phyloP scores from a whole-genome alignment of 2,329 filamentous ascomycete genomes.

The Penicillium sp. region DNA sequence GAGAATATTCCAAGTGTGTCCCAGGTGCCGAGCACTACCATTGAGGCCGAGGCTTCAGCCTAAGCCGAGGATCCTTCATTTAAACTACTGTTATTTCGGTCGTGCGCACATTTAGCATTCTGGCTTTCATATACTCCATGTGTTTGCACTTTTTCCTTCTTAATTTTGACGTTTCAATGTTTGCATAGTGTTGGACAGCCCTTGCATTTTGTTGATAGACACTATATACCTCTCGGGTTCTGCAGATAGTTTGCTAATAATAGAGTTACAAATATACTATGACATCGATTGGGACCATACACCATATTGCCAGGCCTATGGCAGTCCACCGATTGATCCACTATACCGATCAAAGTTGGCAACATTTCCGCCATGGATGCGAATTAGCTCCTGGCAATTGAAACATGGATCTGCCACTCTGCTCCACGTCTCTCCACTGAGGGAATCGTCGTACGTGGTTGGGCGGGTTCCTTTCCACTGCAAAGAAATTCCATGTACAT shows the following conservation, averaged over 20 bases:
- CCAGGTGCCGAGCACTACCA: constrained; percentile 33
- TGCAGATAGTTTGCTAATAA: constrained; percentile 19
- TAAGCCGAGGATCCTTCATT: not conserved
- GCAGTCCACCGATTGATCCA: no score
- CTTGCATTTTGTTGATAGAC: constrained; percentile 19
- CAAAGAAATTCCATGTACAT: no score
- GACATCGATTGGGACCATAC: not conserved
- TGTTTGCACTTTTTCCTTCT: constrained; percentile 2
- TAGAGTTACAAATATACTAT: constrained; percentile 12
- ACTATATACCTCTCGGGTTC: not conserved
- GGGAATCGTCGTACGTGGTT: no score
- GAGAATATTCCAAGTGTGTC: constrained; percentile 52
- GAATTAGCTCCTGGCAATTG: no score
- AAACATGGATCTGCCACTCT: no score
- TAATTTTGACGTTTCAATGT: constrained; percentile 1
- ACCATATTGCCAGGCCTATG: not conserved
- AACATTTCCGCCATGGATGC: no score
- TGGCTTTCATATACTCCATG: constrained; percentile 6
- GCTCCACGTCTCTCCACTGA: no score
- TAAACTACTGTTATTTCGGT: not conserved
- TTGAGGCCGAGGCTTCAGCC: constrained; percentile 3
- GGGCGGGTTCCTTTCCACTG: no score
- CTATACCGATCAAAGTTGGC: no score
- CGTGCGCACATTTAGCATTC: constrained; percentile 11
- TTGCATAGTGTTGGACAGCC: constrained; percentile 9